Conservation (phyloP, 345 rosid genomes). For the Aegle marmelos region DNA sequence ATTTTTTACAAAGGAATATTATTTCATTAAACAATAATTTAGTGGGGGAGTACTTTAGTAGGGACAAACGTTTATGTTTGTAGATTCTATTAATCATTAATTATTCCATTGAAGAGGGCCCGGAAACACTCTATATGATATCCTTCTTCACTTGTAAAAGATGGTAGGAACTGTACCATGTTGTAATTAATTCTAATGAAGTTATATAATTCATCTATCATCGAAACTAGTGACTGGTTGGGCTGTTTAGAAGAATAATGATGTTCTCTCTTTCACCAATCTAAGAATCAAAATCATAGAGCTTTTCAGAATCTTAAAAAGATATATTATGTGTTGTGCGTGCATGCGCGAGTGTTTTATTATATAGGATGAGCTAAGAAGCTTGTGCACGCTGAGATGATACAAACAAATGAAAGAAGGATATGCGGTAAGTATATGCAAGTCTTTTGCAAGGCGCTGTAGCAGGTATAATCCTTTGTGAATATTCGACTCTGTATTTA, state of each 20-base stretch:
- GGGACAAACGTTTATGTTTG: conserved; percentile 2
- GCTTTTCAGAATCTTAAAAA: background rate
- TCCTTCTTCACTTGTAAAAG: background rate
- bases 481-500: conserved; percentile 19
- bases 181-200: background rate
- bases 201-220: background rate
- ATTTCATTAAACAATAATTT: background rate
- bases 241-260: no score
- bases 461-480: conserved; percentile 20
- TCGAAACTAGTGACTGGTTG: no score
- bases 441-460: background rate
- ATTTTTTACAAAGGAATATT: background rate
- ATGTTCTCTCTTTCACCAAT: background rate
- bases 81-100: conserved; percentile 6
- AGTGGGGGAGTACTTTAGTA: background rate
- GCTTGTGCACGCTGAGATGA: background rate
- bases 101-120: background rate
- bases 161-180: background rate
- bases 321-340: background rate
- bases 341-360: no score
- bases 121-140: background rate
- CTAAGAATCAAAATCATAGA: background rate
- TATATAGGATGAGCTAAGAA: background rate
- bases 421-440: conserved; percentile 12
- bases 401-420: background rate